Evolutionary conservation across 495 filamentous ascomycete genomes (phyloP), one percentile per base, ranked within the genome.

Genomic region (Podospora pseudoanserina): DNA sequence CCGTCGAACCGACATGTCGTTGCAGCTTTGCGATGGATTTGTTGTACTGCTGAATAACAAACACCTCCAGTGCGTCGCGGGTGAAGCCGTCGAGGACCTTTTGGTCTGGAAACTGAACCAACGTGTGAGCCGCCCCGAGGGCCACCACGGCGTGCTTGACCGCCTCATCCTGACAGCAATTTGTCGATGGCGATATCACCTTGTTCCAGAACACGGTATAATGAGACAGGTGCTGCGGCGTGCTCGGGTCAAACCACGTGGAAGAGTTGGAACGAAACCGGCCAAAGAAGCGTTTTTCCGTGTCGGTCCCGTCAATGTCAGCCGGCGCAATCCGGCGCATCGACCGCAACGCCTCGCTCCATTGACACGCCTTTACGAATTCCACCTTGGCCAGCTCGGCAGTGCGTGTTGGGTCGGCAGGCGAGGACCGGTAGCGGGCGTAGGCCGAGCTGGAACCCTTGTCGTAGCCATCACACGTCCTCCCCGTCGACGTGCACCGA

Each of bases 381-480:
- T 77, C 75, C 53, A 68, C 69, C 65, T 71, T 70, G 15, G 74
- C 75, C 7, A 67, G 66, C 69, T 79, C 77, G 39, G 67, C 67
- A 27, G 59, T 32, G 56, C 66, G 67, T 26, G 58, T 60, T 9
- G 67, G 63, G 32, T 72, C 64, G 15, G 65, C 30, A 11, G 39
- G 39, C 2, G 39, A 49, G 13, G 65, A 26, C 32, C 59, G 56
- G 30, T 68, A 56, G 30, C 74, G 74, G 20, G 72, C 68, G 57
- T 71, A 70, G 28, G 72, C 71, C 39, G 39, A 49, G 39, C 39
- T 49, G 1, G 39, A 49, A 27, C 64, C 27, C 54, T 68, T 71
- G 20, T 72, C 79, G 66, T 82, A 82, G n/a, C 80, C 79, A 57
- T 82, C 80, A 59, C 80, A 82, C 34, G 76, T 79, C 7, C 80